Percentiles rank a stretch among this genome's conserved stretches.
phyloP scores from a whole-genome alignment of 768 basidiomycete genomes.

The Cytidiella melzeri region DNA sequence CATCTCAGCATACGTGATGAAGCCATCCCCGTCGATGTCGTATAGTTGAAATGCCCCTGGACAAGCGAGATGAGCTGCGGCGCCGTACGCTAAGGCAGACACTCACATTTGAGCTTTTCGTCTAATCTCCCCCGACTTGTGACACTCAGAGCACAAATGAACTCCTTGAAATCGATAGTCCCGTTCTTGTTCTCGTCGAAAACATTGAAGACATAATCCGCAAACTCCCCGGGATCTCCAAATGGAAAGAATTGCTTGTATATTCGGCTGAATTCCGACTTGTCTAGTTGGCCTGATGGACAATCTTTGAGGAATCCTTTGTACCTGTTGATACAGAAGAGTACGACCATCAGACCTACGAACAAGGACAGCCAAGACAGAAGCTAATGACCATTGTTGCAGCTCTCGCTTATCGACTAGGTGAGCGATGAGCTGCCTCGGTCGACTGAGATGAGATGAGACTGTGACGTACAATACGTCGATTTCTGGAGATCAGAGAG shows the following conservation, averaged over 20 bases:
- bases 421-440: slow-evolving; percentile 14
- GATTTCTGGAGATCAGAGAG: slow-evolving; percentile 94
- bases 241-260: slow-evolving; percentile 99
- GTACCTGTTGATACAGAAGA: slow-evolving; percentile 61
- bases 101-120: slow-evolving; percentile 96
- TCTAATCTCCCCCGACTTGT: slow-evolving; percentile 91
- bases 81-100: background rate
- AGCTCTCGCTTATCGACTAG: slow-evolving; percentile 94
- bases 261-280: slow-evolving; percentile 91
- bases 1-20: slow-evolving; percentile 99
- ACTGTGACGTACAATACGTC: slow-evolving; percentile 75
- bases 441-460: slow-evolving; percentile 16
- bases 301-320: slow-evolving; percentile 99
- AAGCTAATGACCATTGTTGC: slow-evolving; percentile 71
- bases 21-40: slow-evolving; percentile 97
- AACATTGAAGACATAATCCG: slow-evolving; percentile 98
- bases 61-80: background rate
- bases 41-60: slow-evolving; percentile 99
- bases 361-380: slow-evolving; percentile 15
- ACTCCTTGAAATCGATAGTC: slow-evolving; percentile 98
- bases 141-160: slow-evolving; percentile 95
- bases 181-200: slow-evolving; percentile 94
- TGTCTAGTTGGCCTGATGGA: slow-evolving; percentile 94
- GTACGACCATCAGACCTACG: slow-evolving; percentile 4
- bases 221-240: slow-evolving; percentile 94